phyloP scores from a whole-genome alignment of 495 filamentous ascomycete genomes.

The Entonaema liquescens region DNA sequence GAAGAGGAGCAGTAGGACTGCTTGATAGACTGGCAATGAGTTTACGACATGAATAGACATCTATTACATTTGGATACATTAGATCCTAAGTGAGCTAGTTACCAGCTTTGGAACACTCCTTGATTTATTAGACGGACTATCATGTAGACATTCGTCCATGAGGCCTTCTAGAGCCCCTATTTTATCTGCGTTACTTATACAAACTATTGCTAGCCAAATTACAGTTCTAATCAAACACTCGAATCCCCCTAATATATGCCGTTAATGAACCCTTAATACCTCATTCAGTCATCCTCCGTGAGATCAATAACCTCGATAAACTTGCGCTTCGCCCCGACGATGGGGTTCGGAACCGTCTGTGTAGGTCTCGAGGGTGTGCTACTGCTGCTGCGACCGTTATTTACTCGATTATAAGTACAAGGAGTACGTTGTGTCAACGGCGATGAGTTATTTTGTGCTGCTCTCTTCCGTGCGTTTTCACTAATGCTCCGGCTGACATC shows the following conservation, averaged over 20 bases:
- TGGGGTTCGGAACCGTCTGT: slow-evolving; percentile 1
- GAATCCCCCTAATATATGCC: not conserved
- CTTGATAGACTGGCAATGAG: not conserved
- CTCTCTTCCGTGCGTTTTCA: not conserved
- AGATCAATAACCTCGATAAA: slow-evolving; percentile 30
- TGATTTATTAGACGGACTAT: not conserved
- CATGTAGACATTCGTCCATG: not conserved
- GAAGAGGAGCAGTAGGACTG: not conserved
- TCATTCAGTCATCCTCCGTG: slow-evolving; percentile 25
- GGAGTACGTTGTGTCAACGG: not conserved
- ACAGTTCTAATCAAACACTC: not conserved
- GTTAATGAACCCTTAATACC: not conserved
- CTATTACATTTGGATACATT: not conserved
- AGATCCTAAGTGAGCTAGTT: no score
- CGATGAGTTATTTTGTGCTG: not conserved
- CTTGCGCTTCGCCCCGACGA: slow-evolving; percentile 22
- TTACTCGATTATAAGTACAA: no score
- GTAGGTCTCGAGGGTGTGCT: not conserved
- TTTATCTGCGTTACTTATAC: not conserved
- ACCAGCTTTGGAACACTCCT: not conserved
- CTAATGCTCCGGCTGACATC: not conserved
- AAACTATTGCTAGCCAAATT: not conserved
- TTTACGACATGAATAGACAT: slow-evolving; percentile 1
- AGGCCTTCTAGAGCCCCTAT: not conserved
- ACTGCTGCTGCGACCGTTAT: not conserved